Percentiles rank a stretch among this genome's conserved stretches.
Evolutionary conservation across 139 green algal genomes (phyloP).

Genomic region (Penium margaritaceum): DNA sequence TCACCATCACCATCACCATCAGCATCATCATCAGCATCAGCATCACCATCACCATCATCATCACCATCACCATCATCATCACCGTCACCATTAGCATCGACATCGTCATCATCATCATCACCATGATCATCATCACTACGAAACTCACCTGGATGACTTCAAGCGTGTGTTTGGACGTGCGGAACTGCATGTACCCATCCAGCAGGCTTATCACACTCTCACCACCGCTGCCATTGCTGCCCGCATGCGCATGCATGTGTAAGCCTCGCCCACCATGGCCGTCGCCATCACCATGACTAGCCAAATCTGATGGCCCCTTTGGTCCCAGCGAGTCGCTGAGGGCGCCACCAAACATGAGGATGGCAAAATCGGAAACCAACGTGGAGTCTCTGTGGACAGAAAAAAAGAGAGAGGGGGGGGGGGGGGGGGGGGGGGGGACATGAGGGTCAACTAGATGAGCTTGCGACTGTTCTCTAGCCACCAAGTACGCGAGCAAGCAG

Average conservation of each 20-base stretch:
- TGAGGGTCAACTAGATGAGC: too few species aligned
- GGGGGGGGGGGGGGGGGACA: background rate
- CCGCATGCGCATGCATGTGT: too few species aligned
- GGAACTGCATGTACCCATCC: conserved; percentile 22
- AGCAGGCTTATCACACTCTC: background rate
- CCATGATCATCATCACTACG: background rate
- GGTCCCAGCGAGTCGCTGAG: background rate
- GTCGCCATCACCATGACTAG: too few species aligned
- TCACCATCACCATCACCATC: too few species aligned
- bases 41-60: too few species aligned
- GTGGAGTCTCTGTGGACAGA: conserved; percentile 44
- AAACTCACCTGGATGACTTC: conserved; percentile 10
- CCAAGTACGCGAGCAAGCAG: too few species aligned
- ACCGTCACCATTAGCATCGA: too few species aligned
- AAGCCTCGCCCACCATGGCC: conserved; percentile 10
- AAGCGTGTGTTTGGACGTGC: background rate
- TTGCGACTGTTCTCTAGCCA: too few species aligned
- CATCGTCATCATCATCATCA: background rate
- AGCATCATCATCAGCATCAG: background rate
- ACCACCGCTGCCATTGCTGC: background rate
- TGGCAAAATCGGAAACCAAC: conserved; percentile 41
- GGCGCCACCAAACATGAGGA: conserved; percentile 51
- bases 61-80: too few species aligned
- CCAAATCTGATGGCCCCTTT: background rate
- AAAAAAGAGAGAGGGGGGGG: background rate